phyloP scores from a whole-genome alignment of 2,329 filamentous ascomycete species.

The Epichloe gansuensis region DNA sequence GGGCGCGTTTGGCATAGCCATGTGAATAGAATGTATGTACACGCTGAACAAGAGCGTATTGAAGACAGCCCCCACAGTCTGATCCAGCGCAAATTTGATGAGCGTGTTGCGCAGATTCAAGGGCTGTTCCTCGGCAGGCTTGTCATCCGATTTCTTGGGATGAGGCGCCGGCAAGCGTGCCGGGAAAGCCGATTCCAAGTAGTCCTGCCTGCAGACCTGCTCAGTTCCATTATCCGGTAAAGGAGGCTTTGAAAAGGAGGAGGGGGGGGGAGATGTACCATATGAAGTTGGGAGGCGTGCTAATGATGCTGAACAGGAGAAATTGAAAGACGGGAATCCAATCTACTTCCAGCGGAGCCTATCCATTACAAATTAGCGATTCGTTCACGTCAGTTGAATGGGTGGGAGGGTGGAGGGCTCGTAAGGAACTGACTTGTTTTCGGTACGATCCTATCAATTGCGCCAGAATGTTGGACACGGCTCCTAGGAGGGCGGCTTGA shows the following conservation, averaged over 20 bases:
- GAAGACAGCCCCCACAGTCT: slow-evolving; percentile 49
- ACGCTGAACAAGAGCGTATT: slow-evolving; percentile 54
- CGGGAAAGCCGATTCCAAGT: slow-evolving; percentile 62
- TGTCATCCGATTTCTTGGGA: slow-evolving; percentile 16
- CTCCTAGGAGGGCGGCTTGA: slow-evolving; percentile 52
- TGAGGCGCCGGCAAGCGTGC: slow-evolving; percentile 29
- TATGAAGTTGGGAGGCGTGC: slow-evolving; percentile 69
- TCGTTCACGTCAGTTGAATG: not conserved
- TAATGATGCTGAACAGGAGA: slow-evolving; percentile 57
- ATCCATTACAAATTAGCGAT: not conserved
- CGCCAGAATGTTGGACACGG: slow-evolving; percentile 59
- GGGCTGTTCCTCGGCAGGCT: slow-evolving; percentile 8
- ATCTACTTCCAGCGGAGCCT: slow-evolving; percentile 33
- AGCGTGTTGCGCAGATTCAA: slow-evolving; percentile 51
- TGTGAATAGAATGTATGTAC: slow-evolving; percentile 44
- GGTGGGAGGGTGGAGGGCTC: not conserved
- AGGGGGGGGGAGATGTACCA: slow-evolving; percentile 39
- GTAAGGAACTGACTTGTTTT: slow-evolving; percentile 35
- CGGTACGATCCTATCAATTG: slow-evolving; percentile 55
- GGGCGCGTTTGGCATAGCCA: slow-evolving; percentile 31
- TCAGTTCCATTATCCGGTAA: not conserved
- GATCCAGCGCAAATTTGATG: slow-evolving; percentile 56
- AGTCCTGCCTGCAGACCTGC: slow-evolving; percentile 49
- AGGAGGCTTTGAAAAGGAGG: not conserved
- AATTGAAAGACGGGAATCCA: slow-evolving; percentile 62